Evolutionary conservation across 495 filamentous ascomycete species (phyloP).

Genomic region (Podospora comata): DNA sequence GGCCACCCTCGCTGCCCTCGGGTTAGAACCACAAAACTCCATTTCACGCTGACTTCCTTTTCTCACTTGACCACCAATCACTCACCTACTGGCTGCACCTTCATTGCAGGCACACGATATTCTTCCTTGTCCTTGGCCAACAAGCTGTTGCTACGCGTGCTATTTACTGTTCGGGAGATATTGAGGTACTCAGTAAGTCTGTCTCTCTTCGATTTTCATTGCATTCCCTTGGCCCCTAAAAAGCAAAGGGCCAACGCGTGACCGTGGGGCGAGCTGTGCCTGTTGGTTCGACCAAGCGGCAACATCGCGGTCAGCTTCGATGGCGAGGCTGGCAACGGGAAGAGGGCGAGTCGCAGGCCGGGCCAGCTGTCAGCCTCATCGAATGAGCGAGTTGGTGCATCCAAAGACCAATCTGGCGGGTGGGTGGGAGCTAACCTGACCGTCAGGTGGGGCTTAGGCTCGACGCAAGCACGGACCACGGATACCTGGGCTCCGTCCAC

Average conservation of each 20-base stretch:
- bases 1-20: background rate
- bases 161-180: background rate
- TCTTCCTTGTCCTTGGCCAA: background rate
- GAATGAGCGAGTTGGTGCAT: constrained; percentile 3
- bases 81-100: background rate
- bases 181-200: background rate
- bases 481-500: constrained; percentile 28
- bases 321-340: background rate
- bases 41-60: background rate
- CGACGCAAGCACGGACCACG: constrained; percentile 26
- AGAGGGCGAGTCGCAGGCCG: background rate
- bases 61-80: background rate
- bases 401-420: constrained; percentile 9
- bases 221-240: background rate
- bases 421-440: background rate
- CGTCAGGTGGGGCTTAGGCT: constrained; percentile 11
- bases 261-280: background rate
- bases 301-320: background rate
- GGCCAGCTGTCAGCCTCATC: constrained; percentile 20
- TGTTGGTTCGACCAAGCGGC: background rate
- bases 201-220: background rate
- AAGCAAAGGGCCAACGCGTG: background rate
- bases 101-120: background rate
- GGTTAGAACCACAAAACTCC: background rate
- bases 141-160: background rate